These are phyloP conservation scores for Ophiocordyceps robertsii DNA, from an alignment of 2,329 filamentous ascomycete genomes.

Conservation along the genomic window DNA sequence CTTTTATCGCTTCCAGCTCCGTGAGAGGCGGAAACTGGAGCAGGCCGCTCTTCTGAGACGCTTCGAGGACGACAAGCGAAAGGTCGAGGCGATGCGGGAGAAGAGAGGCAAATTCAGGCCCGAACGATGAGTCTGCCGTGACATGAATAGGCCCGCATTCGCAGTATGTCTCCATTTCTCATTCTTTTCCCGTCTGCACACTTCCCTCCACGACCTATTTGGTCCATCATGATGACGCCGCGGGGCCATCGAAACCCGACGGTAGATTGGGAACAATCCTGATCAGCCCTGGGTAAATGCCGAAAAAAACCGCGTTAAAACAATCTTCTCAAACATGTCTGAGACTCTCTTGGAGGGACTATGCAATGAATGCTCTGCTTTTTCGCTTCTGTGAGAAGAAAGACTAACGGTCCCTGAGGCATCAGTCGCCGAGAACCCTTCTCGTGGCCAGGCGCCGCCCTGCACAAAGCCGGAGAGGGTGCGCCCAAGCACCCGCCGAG, in stretches of 20 bases:
- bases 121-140: conserved; percentile 22
- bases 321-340: conserved; percentile 55
- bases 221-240: conserved; percentile 33
- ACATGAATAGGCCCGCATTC: background rate
- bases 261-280: conserved; percentile 8
- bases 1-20: conserved; percentile 75
- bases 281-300: conserved; percentile 25
- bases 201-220: background rate
- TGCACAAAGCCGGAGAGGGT: no score
- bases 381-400: no score
- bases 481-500: no score
- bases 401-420: no score
- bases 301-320: conserved; percentile 49
- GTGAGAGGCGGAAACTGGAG: conserved; percentile 65
- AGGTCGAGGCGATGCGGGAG: conserved; percentile 57
- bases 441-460: no score
- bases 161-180: background rate
- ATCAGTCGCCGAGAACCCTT: no score
- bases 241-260: conserved; percentile 34
- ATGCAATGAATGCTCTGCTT: no score
- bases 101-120: conserved; percentile 49
- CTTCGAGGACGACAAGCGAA: conserved; percentile 65
- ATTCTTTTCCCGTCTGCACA: background rate
- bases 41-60: conserved; percentile 53
- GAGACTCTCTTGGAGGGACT: conserved; percentile 17